phyloP scores from a whole-genome alignment of 2,329 filamentous ascomycete species.

The Ophiocordyceps unilateralis region DNA sequence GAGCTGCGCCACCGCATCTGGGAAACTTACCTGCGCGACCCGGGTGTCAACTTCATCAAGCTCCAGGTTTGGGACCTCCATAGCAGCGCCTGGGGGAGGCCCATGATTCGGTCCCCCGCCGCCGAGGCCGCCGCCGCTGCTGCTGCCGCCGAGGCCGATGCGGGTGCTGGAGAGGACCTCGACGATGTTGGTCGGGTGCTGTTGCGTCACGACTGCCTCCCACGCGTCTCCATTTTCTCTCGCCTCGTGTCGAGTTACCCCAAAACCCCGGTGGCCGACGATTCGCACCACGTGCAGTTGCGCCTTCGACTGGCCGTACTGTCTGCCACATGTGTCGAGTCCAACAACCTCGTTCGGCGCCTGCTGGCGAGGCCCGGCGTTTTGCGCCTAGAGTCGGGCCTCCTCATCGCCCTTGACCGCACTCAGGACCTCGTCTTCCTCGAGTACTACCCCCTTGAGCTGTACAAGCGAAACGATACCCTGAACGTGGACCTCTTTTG shows the following conservation, averaged over 20 bases:
- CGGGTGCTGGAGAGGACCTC: background rate
- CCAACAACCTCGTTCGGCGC: slow-evolving; percentile 6
- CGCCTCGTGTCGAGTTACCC: background rate
- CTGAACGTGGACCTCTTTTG: slow-evolving; percentile 12
- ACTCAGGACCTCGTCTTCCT: slow-evolving; percentile 15
- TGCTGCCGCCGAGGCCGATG: background rate
- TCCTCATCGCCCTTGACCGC: slow-evolving; percentile 12
- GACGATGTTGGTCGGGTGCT: background rate
- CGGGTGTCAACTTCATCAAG: slow-evolving; percentile 19
- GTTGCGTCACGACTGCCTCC: background rate
- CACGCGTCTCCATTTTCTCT: background rate
- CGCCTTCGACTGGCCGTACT: slow-evolving; percentile 11
- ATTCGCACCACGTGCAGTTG: slow-evolving; percentile 15
- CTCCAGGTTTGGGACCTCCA: slow-evolving; percentile 7
- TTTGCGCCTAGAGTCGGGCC: slow-evolving; percentile 10
- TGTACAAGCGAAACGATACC: slow-evolving; percentile 11
- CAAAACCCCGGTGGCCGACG: slow-evolving; percentile 8
- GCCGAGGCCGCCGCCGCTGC: background rate
- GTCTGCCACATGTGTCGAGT: slow-evolving; percentile 11
- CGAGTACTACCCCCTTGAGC: slow-evolving; percentile 15
- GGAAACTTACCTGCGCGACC: slow-evolving; percentile 12
- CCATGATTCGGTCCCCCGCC: background rate
- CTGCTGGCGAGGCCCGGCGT: slow-evolving; percentile 7
- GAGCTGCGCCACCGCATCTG: slow-evolving; percentile 19
- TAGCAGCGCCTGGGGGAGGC: background rate